phyloP scores from a whole-genome alignment of 116 monocot species.

The Papilionanthe hybrid region DNA sequence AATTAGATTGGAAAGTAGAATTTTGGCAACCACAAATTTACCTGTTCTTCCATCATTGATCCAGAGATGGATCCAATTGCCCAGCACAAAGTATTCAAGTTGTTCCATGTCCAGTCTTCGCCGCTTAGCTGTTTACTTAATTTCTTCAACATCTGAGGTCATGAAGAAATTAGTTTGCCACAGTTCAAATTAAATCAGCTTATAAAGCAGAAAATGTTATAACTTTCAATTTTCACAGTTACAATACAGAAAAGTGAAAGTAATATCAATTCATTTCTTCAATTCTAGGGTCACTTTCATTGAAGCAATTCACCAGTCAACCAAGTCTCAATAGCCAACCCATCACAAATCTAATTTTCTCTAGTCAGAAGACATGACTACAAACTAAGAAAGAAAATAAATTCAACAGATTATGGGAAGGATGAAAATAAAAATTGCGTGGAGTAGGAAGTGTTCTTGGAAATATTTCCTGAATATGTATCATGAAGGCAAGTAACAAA shows the following conservation, averaged over 20 bases:
- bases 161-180: background rate
- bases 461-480: background rate
- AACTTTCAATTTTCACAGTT: background rate
- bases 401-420: background rate
- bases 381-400: background rate
- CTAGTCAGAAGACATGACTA: background rate
- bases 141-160: conserved; percentile 80
- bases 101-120: conserved; percentile 96
- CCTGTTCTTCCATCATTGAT: conserved; percentile 97
- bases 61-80: conserved; percentile 99
- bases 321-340: background rate
- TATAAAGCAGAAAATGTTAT: background rate
- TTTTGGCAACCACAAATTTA: conserved; percentile 1
- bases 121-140: conserved; percentile 82
- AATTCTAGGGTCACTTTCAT: background rate
- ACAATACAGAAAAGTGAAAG: background rate
- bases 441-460: background rate
- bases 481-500: background rate
- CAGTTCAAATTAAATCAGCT: background rate
- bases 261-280: background rate
- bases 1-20: background rate
- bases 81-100: conserved; percentile 93
- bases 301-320: background rate
- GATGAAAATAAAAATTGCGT: background rate
- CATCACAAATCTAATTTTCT: background rate